These are phyloP conservation scores for Orbilia ellipsospora DNA, from an alignment of 2,329 filamentous ascomycete genomes.

Conservation along the genomic window DNA sequence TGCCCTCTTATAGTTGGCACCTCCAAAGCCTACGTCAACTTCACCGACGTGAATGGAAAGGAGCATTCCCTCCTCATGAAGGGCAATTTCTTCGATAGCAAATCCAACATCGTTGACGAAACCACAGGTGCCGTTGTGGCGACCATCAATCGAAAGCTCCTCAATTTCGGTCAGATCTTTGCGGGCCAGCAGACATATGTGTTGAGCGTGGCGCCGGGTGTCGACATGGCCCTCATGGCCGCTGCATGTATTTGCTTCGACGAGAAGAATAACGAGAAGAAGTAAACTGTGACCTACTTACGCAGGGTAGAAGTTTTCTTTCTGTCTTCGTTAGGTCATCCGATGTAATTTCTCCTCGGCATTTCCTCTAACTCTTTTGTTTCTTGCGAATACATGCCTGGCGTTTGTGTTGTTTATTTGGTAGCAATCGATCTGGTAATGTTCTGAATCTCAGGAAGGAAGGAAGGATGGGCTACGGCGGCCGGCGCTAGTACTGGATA, in stretches of 20 bases:
- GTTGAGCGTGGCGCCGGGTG: slow-evolving; percentile 72
- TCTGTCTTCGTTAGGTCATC: neutral
- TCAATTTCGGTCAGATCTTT: slow-evolving; percentile 70
- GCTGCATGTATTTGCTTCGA: slow-evolving; percentile 77
- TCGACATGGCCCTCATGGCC: slow-evolving; percentile 74
- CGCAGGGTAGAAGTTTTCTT: neutral
- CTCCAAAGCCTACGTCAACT: slow-evolving; percentile 70
- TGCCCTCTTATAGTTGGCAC: slow-evolving; percentile 64
- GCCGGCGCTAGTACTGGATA: too few relatives aligned
- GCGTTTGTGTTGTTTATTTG: too few relatives aligned
- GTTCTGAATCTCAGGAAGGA: too few relatives aligned
- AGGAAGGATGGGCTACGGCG: too few relatives aligned
- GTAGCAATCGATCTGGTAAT: too few relatives aligned
- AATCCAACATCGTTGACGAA: slow-evolving; percentile 70
- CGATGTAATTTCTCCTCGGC: neutral
- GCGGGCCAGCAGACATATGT: slow-evolving; percentile 74
- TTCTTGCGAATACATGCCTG: too few relatives aligned
- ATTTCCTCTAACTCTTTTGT: too few relatives aligned
- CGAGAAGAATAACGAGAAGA: slow-evolving; percentile 70
- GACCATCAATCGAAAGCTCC: slow-evolving; percentile 70
- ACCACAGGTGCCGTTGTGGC: slow-evolving; percentile 68
- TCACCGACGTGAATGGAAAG: slow-evolving; percentile 66
- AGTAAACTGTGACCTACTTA: slow-evolving; percentile 2
- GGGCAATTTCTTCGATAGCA: slow-evolving; percentile 71
- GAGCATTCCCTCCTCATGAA: slow-evolving; percentile 68